Base-by-base conservation (phyloP, 176 grass and related monocot genomes). In the Juncus effusus region DNA sequence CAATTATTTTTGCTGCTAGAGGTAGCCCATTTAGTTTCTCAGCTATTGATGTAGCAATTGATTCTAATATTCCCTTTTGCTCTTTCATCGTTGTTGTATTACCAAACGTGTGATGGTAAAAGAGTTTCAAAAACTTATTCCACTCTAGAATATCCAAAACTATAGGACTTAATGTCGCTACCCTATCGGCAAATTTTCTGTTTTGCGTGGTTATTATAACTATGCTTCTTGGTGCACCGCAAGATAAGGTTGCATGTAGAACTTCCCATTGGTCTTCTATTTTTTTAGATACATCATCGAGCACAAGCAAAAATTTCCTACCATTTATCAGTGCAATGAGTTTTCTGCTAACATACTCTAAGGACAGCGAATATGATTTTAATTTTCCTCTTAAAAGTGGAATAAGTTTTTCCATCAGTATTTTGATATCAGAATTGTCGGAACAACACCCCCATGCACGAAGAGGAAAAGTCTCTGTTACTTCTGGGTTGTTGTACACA, bases 151-250 rank as follows among this genome's bases (percentile, higher is more conserved):
- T 0, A 19, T 45, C 16, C 38, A 87, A 54, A 41, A 71, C 15
- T 62, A 83, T 60, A 14, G 45, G 80, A 38, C 4, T 3, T 6
- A 70, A 45, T 1, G 76, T 83, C 0, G 66, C 80, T 14, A 83
- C 42, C 35, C 56, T 68, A 11, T 35, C 36, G 11, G 80, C 80
- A 62, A 87, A 58, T 36, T 1, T 4, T 13, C 54, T 49, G 10
- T 61, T 37, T 52, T 74, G 85, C 12, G 85, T 80, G 44, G 85
- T 88, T 40, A 75, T 54, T 36, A 84, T 19, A n/a, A 79, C 67
- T 36, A 72, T 40, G 42, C 76, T 79, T 42, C 57, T 14, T 13
- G 76, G 76, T 62, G 3, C 15, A 10, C 56, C 40, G 2, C 10
- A 10, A 15, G 7, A 5, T 37, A 74, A 60, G 13, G 50, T 36